Evolutionary conservation across 2,329 filamentous ascomycete species (phyloP), one percentile per base, ranked within the genome.

Genomic region (Exophiala calicioides): DNA sequence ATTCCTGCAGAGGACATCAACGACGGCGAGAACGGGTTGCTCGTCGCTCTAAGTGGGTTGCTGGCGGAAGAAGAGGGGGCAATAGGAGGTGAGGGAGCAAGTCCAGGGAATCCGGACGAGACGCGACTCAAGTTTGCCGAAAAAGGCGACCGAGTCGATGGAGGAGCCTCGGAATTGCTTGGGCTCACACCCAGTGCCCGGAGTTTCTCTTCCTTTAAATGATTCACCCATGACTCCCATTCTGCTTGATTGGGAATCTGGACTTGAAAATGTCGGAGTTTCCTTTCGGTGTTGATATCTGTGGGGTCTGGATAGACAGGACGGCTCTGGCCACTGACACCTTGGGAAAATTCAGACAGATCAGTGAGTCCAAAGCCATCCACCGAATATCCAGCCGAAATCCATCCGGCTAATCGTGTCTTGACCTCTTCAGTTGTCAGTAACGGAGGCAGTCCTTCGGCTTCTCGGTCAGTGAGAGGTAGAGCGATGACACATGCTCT

Each of bases 161-260:
- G 70, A 20, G 72, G 70, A 8, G 82, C 80, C 40, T 93, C 88
- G 4, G 89, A 85, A 37, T 85, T 82, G 26, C 83, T 87, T 51
- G 88, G 77, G 13, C 82, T 90, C 9, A 97, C 93, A 55, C 93
- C 93, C 44, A 98, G 77, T 39, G 91, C 90, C 52, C 90, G 84
- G 41, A 98, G 76, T 70, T 96, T 98, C 51, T 91, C 89, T 70
- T 98, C 93, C 58, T 88, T 83, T 26, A 97, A 73, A 57, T 86
- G 84, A 44, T 86, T 80, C 48, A 90, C 86, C 66, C 97, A 95
- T 19, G 82, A 75, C 61, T 88, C 85, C 84, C 85, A 88, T 59
- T 80, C 77, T 30, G 63, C 70, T 58, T 68, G 67, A 50, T 75
- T 62, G 3, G 72, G 71, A 49, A 75, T 69, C 13, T 62, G 66